Base-by-base conservation (phyloP, 169 alveolate species). In the Blepharisma undulans region DNA sequence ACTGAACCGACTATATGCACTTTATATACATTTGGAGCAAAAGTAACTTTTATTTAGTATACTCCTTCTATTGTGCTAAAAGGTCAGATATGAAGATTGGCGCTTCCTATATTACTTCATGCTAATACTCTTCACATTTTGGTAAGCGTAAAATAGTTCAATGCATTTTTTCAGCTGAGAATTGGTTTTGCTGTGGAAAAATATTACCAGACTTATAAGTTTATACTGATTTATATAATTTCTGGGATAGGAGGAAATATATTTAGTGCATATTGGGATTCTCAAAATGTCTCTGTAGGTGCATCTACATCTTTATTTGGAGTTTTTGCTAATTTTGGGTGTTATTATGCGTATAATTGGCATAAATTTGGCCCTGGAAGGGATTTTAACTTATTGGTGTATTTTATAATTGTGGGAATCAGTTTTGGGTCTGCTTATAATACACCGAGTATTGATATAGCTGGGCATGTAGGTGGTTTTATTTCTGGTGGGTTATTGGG, bases 21-120 rank as follows among this genome's bases (percentile, higher is more conserved):
- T 34, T 78, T 93, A 29, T 32, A 79, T 34, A 10, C 29, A 72
- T 82, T 93, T 30, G 94, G 94, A 34, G 90, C 88, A 48, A 90
- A 90, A 84, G 66, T 21, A 12, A 92, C 87, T 7, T 22, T 10
- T 18, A 84, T 76, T 33, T 78, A 78, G 86, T 78, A 27, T 8
- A 84, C 89, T 4, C 89, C 89, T 21, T 25, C 29, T 4, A 84
- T 84, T 19, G 89, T 60, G 22, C 34, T 48, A 22, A 30, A 84
- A n/a, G 2, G 12, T 84, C 61, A 84, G 4, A 0, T 34, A 27
- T 59, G 30, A 19, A 32, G 89, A 36, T 33, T 84, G 10, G 77
- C 36, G 36, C 72, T 48, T 22, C 89, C 89, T 19, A 59, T 84
- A 1, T 36, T 84, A 4, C 89, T 84, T 21, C 89, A 84, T 8